These are phyloP conservation scores for Candida khao-thaluensis DNA, from an alignment of 805 yeast genomes.

Conservation along the genomic window DNA sequence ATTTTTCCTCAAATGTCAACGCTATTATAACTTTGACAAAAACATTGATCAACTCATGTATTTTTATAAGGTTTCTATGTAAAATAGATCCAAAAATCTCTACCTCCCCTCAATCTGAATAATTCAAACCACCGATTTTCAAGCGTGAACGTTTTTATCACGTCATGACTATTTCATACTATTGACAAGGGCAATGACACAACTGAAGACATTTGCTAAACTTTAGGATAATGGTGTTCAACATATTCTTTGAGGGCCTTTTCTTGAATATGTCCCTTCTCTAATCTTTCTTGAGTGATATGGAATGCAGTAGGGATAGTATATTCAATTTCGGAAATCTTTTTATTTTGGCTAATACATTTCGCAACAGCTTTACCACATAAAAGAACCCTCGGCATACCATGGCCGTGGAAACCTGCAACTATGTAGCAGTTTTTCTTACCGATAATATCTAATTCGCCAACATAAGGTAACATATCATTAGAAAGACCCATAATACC, in stretches of 20 bases:
- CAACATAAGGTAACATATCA: conserved; percentile 43
- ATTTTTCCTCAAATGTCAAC: too few relatives aligned
- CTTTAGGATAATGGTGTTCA: too few relatives aligned
- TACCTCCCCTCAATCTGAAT: too few relatives aligned
- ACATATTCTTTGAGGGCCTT: conserved; percentile 3
- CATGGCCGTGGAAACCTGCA: conserved; percentile 53
- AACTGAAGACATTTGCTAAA: too few relatives aligned
- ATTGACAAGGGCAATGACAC: too few relatives aligned
- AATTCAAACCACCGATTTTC: too few relatives aligned
- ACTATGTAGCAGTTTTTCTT: conserved; percentile 32
- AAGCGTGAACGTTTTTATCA: too few relatives aligned
- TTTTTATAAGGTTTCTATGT: too few relatives aligned
- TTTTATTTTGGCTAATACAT: conserved; percentile 14
- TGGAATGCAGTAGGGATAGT: conserved; percentile 9
- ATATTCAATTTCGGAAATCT: conserved; percentile 6
- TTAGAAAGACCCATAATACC: conserved; percentile 48
- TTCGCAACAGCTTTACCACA: conserved; percentile 40
- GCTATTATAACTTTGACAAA: too few relatives aligned
- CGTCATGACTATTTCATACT: too few relatives aligned
- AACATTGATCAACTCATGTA: too few relatives aligned
- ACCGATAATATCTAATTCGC: conserved; percentile 26
- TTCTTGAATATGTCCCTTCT: conserved; percentile 5
- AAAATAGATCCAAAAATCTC: too few relatives aligned
- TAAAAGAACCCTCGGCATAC: conserved; percentile 48
- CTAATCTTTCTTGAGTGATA: conserved; percentile 10